Base-by-base conservation (phyloP, 176 grass and related monocot species). In the Carex myosuroides region DNA sequence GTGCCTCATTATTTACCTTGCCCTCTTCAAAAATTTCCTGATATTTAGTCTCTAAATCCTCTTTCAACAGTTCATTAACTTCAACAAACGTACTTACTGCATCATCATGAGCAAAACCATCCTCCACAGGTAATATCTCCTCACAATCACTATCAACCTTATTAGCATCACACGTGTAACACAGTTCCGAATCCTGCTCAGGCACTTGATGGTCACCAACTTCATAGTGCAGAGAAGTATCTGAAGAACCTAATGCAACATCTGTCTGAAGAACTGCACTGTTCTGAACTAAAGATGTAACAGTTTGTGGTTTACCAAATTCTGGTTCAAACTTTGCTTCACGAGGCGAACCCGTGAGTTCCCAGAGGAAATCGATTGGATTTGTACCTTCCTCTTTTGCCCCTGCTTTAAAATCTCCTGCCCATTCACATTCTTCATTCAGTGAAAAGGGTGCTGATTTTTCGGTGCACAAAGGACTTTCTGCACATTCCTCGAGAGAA, bases 281-380 rank as follows among this genome's bases (percentile, higher is more conserved):
- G 5, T n/a, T 81, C 37, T 81, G 33, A 81, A 8, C 57, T 37
- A 81, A 21, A 21, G 79, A 83, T 84, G 81, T 91, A 85, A 83
- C 24, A 89, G 87, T 78, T 68, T 30, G 64, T 74, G 21, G 44
- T 24, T 74, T 29, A 74, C 44, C 70, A 50, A 74, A 52, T 24
- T 74, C 71, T 81, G 88, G 85, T 62, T 81, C 70, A 65, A 89
- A 89, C 18, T 69, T 86, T 39, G 48, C 78, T 87, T 93, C 91
- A 72, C 88, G 78, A 79, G 91, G 84, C 86, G 84, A 87, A 80
- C 89, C 86, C 80, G 87, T 89, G 85, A 87, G 67, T 88, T 91
- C 91, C 88, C 89, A 91, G 67, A 97, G 86, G 53, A 90, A 87
- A 90, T 91, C 86, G 83, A 29, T 44, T 75, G 11, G 58, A 88